A percentile compares a stretch with the other conserved stretches of the same genome.
Evolutionary conservation across 192 early-diverging fungal genomes (phyloP).

Genomic region (Backusella australiensis): DNA sequence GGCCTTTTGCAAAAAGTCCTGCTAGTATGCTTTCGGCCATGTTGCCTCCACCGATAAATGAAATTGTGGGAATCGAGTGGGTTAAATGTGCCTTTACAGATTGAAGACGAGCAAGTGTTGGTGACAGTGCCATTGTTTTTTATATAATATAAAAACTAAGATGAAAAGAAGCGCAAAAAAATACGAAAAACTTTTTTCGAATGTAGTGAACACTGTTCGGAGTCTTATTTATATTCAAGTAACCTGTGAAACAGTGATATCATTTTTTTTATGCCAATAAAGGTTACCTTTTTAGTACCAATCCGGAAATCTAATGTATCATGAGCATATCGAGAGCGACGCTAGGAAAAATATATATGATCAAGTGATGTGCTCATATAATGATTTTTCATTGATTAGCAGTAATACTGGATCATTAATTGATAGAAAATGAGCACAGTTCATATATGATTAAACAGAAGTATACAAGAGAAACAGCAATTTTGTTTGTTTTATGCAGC

Average conservation of each 20-base stretch:
- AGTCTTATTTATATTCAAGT: neutral
- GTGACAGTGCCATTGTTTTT: neutral
- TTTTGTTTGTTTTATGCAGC: no score
- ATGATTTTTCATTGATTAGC: no score
- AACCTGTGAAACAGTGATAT: neutral
- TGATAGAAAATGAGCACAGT: no score
- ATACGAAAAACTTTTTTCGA: neutral
- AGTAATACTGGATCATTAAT: no score
- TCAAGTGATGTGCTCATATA: no score
- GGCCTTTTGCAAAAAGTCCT: slow-evolving; percentile 76
- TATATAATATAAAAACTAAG: neutral
- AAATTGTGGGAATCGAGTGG: slow-evolving; percentile 33
- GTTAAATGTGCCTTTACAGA: neutral
- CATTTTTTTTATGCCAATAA: no score
- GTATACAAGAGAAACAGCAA: no score
- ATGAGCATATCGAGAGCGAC: no score
- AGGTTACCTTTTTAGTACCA: neutral
- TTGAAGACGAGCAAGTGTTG: neutral
- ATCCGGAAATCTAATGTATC: no score
- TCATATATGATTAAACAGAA: no score
- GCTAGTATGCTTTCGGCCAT: slow-evolving; percentile 94
- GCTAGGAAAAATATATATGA: no score
- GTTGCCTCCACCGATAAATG: slow-evolving; percentile 91
- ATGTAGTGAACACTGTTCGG: neutral
- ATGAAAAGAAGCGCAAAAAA: neutral